Conservation (phyloP, 768 basidiomycete genomes). For the Thelephora aurantiotincta region DNA sequence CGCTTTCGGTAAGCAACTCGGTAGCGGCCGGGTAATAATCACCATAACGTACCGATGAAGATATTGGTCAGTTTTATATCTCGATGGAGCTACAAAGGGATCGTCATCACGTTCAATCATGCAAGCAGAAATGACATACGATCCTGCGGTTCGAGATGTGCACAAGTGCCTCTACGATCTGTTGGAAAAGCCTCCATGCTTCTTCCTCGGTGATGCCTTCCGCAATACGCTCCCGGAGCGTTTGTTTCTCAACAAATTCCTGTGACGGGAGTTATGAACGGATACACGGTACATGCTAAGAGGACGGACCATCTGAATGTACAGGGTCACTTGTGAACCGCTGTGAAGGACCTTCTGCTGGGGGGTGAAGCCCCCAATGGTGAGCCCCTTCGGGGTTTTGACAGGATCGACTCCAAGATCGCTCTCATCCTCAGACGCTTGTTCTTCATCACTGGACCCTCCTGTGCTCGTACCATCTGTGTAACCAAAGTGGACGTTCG, state of each 20-base stretch:
- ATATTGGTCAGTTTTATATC: slow-evolving; percentile 93
- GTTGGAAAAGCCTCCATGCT: slow-evolving; percentile 81
- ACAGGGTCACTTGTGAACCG: slow-evolving; percentile 39
- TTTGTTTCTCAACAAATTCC: slow-evolving; percentile 89
- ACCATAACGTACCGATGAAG: slow-evolving; percentile 56
- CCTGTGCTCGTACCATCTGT: slow-evolving; percentile 24
- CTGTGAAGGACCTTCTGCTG: slow-evolving; percentile 5
- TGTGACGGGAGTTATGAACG: slow-evolving; percentile 16
- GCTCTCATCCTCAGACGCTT: slow-evolving; percentile 28
- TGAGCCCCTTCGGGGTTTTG: no score
- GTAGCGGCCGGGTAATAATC: slow-evolving; percentile 1
- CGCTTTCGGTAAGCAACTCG: background rate
- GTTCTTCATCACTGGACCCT: slow-evolving; percentile 25
- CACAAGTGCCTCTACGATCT: slow-evolving; percentile 79
- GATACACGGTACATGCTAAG: background rate
- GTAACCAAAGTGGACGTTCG: slow-evolving; percentile 69
- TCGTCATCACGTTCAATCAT: background rate
- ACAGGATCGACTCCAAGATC: slow-evolving; percentile 9
- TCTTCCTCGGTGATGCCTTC: slow-evolving; percentile 76
- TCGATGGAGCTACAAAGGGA: slow-evolving; percentile 40
- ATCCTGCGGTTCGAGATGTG: slow-evolving; percentile 87
- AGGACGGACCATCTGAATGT: slow-evolving; percentile 77
- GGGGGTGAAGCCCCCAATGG: slow-evolving; percentile 2
- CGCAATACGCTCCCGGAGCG: slow-evolving; percentile 73
- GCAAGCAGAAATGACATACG: slow-evolving; percentile 24